Evolutionary conservation across 2,329 filamentous ascomycete species (phyloP).

Genomic region (Sporothrix humicola): DNA sequence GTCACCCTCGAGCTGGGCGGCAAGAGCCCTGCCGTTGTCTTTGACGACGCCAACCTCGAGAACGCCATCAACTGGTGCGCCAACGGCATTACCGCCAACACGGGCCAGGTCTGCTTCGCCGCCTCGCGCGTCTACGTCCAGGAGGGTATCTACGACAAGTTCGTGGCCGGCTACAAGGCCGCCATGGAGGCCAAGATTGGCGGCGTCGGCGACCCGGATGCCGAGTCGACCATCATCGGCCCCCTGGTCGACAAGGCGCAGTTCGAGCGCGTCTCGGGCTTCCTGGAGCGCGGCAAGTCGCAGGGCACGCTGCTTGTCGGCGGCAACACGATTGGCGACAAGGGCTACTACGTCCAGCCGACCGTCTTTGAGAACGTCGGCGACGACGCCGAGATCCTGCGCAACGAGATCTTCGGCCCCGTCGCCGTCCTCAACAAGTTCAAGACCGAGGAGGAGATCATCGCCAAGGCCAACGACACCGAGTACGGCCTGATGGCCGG

Average conservation of each 20-base stretch:
- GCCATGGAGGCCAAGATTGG: slow-evolving; percentile 63
- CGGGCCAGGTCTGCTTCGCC: slow-evolving; percentile 76
- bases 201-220: slow-evolving; percentile 66
- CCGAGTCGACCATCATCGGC: slow-evolving; percentile 63
- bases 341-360: slow-evolving; percentile 41
- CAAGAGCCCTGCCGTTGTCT: slow-evolving; percentile 67
- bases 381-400: slow-evolving; percentile 54
- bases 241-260: slow-evolving; percentile 58
- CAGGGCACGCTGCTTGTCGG: slow-evolving; percentile 50
- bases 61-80: slow-evolving; percentile 55
- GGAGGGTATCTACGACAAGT: slow-evolving; percentile 60
- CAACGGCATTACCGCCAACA: slow-evolving; percentile 68
- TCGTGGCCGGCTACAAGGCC: slow-evolving; percentile 63
- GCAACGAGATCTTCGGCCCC: slow-evolving; percentile 64
- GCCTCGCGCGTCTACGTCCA: slow-evolving; percentile 74
- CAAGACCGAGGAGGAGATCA: slow-evolving; percentile 61
- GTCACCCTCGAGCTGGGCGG: slow-evolving; percentile 74
- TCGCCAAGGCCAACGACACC: slow-evolving; percentile 61
- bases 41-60: slow-evolving; percentile 67
- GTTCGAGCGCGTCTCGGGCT: slow-evolving; percentile 53
- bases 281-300: slow-evolving; percentile 51
- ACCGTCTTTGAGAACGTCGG: slow-evolving; percentile 53
- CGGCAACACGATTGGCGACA: slow-evolving; percentile 48
- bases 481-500: slow-evolving; percentile 53
- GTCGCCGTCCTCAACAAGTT: slow-evolving; percentile 62